Percentiles rank a stretch among this genome's conserved stretches.
These are phyloP conservation scores for Fusarium nisikadoi DNA, from an alignment of 2,329 filamentous ascomycete genomes.

Conservation along the genomic window DNA sequence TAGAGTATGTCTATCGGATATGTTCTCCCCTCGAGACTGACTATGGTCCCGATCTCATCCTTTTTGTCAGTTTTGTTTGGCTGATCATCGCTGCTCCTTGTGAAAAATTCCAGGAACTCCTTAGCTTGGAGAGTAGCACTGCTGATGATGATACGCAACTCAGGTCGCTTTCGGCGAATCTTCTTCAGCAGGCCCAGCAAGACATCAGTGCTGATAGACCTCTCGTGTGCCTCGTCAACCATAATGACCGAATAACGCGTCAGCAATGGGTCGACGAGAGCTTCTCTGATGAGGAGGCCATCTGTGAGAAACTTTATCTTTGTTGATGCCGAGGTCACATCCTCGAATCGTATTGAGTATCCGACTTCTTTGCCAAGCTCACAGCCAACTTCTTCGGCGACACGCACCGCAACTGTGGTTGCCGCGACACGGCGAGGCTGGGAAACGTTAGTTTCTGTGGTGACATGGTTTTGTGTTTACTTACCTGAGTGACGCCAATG, in stretches of 20 bases:
- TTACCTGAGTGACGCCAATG: constrained; percentile 90
- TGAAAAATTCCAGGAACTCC: constrained; percentile 84
- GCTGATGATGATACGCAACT: constrained; percentile 88
- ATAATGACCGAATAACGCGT: constrained; percentile 95
- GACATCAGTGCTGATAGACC: constrained; percentile 91
- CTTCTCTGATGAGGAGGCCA: constrained; percentile 89
- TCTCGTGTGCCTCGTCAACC: constrained; percentile 96
- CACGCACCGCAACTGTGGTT: constrained; percentile 86
- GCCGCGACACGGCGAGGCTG: constrained; percentile 91
- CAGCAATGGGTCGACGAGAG: constrained; percentile 89
- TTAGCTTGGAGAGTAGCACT: constrained; percentile 94
- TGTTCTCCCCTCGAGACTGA: constrained; percentile 87
- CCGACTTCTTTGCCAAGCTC: constrained; percentile 90
- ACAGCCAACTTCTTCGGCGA: constrained; percentile 89
- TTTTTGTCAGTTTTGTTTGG: constrained; percentile 44
- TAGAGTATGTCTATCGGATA: constrained; percentile 91
- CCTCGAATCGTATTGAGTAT: constrained; percentile 92
- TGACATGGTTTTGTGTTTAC: constrained; percentile 39
- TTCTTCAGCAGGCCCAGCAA: constrained; percentile 92
- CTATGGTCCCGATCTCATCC: constrained; percentile 61
- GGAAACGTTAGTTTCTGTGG: constrained; percentile 22
- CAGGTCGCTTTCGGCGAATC: constrained; percentile 80
- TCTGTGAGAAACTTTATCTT: constrained; percentile 96
- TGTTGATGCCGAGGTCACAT: constrained; percentile 86
- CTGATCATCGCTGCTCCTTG: constrained; percentile 51